Conservation (phyloP, 2,329 filamentous ascomycete genomes). For the Paramyrothecium roridum region DNA sequence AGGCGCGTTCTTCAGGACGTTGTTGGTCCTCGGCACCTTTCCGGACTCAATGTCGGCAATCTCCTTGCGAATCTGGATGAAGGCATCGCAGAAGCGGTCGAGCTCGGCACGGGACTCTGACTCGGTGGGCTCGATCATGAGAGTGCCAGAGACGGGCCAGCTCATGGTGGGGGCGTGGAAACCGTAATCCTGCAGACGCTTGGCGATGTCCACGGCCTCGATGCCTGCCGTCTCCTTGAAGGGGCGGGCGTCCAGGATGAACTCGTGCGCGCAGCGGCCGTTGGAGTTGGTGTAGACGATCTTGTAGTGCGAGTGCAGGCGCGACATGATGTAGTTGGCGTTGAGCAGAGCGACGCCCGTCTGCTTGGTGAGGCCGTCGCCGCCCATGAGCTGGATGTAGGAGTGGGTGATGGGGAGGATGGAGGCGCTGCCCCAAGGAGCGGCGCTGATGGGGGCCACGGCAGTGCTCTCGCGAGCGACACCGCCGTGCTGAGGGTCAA, state of each 20-base stretch:
- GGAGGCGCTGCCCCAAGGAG: slow-evolving; percentile 83
- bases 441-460: slow-evolving; percentile 32
- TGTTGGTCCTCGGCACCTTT: slow-evolving; percentile 68
- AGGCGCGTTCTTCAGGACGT: slow-evolving; percentile 86
- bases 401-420: slow-evolving; percentile 94
- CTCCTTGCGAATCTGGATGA: slow-evolving; percentile 82
- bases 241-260: slow-evolving; percentile 84
- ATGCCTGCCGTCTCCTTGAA: slow-evolving; percentile 82
- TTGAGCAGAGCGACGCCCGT: slow-evolving; percentile 91
- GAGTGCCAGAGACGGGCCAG: slow-evolving; percentile 89
- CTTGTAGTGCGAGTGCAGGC: slow-evolving; percentile 78
- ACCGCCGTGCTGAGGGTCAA: slow-evolving; percentile 22
- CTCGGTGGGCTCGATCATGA: slow-evolving; percentile 98
- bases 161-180: slow-evolving; percentile 98
- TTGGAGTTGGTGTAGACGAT: slow-evolving; percentile 91
- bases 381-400: slow-evolving; percentile 87
- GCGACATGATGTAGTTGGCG: slow-evolving; percentile 93
- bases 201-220: slow-evolving; percentile 92
- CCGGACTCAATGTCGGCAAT: slow-evolving; percentile 84
- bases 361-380: slow-evolving; percentile 75
- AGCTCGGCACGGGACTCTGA: slow-evolving; percentile 89
- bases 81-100: slow-evolving; percentile 86
- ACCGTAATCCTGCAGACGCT: slow-evolving; percentile 93
- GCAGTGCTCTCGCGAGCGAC: slow-evolving; percentile 52
- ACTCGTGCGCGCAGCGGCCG: slow-evolving; percentile 93